A percentile compares a stretch with the other conserved stretches of the same genome.
phyloP scores from a whole-genome alignment of 2,329 filamentous ascomycete species.

The Epichloe elymi region DNA sequence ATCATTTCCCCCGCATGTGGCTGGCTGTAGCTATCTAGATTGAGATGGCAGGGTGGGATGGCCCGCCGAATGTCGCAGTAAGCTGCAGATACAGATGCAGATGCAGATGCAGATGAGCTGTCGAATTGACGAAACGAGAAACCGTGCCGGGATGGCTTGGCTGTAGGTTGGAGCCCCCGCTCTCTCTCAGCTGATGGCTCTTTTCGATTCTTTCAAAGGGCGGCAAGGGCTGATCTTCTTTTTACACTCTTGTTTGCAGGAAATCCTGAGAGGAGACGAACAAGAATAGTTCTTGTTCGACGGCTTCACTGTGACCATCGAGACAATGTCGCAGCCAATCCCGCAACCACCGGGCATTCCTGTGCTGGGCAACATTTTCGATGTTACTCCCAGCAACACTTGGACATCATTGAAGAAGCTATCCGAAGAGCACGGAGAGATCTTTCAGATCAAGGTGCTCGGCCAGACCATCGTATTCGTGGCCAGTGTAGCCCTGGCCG shows the following conservation, averaged over 20 bases:
- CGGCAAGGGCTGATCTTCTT: background rate
- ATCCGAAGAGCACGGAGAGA: slow-evolving; percentile 23
- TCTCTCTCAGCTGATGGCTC: background rate
- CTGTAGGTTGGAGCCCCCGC: background rate
- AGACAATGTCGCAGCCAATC: slow-evolving; percentile 22
- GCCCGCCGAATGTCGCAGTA: background rate
- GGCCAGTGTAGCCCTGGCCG: slow-evolving; percentile 32
- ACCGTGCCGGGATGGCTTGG: background rate
- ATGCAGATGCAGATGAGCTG: background rate
- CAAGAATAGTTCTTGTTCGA: background rate
- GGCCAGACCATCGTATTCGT: slow-evolving; percentile 28
- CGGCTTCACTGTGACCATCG: too few species aligned
- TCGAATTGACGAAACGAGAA: background rate
- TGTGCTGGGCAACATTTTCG: slow-evolving; percentile 24
- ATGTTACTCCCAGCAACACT: slow-evolving; percentile 21
- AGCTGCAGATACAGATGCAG: background rate
- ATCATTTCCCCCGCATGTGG: background rate
- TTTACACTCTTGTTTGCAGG: too few species aligned
- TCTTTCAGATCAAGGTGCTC: slow-evolving; percentile 25
- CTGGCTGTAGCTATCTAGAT: slow-evolving; percentile 1
- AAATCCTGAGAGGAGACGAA: background rate
- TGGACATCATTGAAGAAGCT: slow-evolving; percentile 24
- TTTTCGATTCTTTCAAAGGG: background rate
- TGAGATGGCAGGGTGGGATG: background rate
- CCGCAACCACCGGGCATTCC: slow-evolving; percentile 22